Evolutionary conservation across 164 flowering plant species (phyloP), one percentile per base, ranked within the genome.

Genomic region (Nymphaea colorata): DNA sequence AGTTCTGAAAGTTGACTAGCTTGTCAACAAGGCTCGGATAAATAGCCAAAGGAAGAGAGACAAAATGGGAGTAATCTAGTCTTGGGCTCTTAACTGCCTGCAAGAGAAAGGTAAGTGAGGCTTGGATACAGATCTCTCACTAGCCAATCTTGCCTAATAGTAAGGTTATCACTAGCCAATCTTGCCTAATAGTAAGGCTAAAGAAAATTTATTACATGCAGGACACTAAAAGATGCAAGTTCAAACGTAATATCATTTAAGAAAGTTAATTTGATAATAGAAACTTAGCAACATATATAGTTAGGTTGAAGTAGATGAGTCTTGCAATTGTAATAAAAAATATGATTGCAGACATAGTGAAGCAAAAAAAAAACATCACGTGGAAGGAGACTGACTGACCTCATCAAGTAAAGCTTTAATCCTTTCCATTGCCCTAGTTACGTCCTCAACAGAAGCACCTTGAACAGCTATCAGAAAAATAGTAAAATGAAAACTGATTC

Each of bases 41-140:
- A 72, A 90, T 82, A 62, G 98, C 98, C 84, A 94, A 79, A 3
- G 99, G 99, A 72, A 94, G 93, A 43, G 97, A 91, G 67, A 94
- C 74, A 69, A 94, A 94, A 81, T 94, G 98, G 44, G 97, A 85
- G 72, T 87, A 94, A 66, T 88, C 89, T 18, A 94, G 84, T 68
- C 60, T 78, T 66, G 83, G 91, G 75, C 89, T 87, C 59, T 81
- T 79, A 44, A 87, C 78, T 70, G 83, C 89, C 98, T 94, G 89
- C 68, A 69, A 6, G 55, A 47, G 36, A 47, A 47, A 47, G 55
- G 12, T 47, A 47, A 47, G 12, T 36, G 36, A 47, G 55, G 55
- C 55, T 6, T 47, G 55, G 55, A 5, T 25, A 25, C 36, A 25
- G 36, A 25, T 25, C 36, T 25, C 36, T 25, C 36, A 25, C 36